phyloP scores from a whole-genome alignment of 352 stramenopile species.

The Phytopythium montanum region DNA sequence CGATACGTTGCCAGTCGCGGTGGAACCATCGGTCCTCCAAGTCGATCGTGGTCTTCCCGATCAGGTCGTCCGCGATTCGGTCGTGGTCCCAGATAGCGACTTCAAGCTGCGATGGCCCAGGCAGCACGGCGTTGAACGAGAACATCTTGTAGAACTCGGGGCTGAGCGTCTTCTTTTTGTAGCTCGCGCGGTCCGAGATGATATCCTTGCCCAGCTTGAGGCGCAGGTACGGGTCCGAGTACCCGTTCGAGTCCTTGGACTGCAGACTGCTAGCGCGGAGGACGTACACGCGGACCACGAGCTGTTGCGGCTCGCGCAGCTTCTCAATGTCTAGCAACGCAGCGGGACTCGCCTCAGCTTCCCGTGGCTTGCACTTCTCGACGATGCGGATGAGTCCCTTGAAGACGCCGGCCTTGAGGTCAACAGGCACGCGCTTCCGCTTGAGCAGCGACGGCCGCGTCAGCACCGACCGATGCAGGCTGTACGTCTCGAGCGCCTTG shows the following conservation, averaged over 20 bases:
- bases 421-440: constrained; percentile 44
- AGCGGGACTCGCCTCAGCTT: constrained; percentile 13
- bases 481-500: constrained; percentile 75
- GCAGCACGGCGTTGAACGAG: constrained; percentile 61
- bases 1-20: constrained; percentile 72
- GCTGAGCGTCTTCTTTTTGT: constrained; percentile 74
- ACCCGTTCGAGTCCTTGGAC: constrained; percentile 75
- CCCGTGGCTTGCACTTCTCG: constrained; percentile 20
- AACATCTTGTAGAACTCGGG: constrained; percentile 78
- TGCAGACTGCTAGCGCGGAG: constrained; percentile 68
- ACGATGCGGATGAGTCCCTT: constrained; percentile 73
- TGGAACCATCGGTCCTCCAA: constrained; percentile 94
- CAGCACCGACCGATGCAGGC: constrained; percentile 56
- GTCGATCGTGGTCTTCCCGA: constrained; percentile 90
- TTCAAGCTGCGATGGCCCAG: constrained; percentile 73
- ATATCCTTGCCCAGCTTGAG: constrained; percentile 70
- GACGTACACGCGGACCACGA: constrained; percentile 76
- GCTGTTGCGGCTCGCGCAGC: constrained; percentile 44
- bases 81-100: constrained; percentile 83
- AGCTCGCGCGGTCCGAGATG: constrained; percentile 59
- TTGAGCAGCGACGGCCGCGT: constrained; percentile 51
- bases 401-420: constrained; percentile 70
- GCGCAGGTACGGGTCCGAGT: constrained; percentile 74
- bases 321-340: constrained; percentile 38
- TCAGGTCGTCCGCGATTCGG: constrained; percentile 78